Evolutionary conservation across 225 moss, liverwort and hornwort species (phyloP), one percentile per base, ranked within the genome.

Genomic region (Takakia lepidozioides): DNA sequence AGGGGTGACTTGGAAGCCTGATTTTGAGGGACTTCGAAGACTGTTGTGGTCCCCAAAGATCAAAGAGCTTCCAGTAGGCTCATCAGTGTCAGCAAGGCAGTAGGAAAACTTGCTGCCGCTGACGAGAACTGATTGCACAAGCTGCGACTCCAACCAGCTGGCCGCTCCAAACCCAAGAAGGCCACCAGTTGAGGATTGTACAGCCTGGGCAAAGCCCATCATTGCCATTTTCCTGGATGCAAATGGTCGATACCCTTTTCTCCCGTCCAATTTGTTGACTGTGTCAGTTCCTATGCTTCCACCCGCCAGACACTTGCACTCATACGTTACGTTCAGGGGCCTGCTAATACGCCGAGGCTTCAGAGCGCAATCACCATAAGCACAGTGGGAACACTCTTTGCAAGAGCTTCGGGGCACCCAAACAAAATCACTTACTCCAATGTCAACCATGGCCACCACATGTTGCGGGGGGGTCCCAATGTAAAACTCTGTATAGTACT

Each of bases 1-100:
- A 1, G 71, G 56, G 18, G 65, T 71, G 56, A 45, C 55, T 9
- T 19, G 34, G 2, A 65, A 60, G 16, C 47, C 21, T 0, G 39
- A 1, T 1, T 25, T 39, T 1, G 10, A 7, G n/a, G 27, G 43
- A 25, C n/a, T n/a, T n/a, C n/a, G n/a, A n/a, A n/a, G n/a, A n/a
- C n/a, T n/a, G n/a, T n/a, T n/a, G n/a, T 39, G 28, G 1, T 27
- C 26, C 6, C 46, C 51, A 26, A 71, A 60, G 13, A 54, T 46
- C 0, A 71, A 56, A 3, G 60, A 51, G 65, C 65, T 71, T 47
- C 65, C 71, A 18, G 56, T 43, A 18, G 71, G 71, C 51, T 71
- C 71, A 13, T 65, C 71, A 21, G 71, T 65, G 56, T 71, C 71
- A 9, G 71, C 65, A 15, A 71, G 42, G 51, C 71, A 71, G 27